Evolutionary conservation across 345 rosid genomes (phyloP).

Genomic region (Citrus unshiu): DNA sequence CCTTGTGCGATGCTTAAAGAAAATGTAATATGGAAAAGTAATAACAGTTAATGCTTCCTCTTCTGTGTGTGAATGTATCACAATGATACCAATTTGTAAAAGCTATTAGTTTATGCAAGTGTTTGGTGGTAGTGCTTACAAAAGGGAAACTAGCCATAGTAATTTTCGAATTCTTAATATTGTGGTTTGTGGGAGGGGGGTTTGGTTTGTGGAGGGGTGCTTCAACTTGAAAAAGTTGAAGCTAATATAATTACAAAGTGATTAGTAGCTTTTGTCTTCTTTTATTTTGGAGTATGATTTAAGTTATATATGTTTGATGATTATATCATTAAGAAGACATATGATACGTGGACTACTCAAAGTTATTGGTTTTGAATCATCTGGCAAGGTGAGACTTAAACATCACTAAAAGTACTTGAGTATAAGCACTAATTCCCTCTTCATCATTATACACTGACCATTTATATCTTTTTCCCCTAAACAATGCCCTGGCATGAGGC

Average conservation of each 20-base stretch:
- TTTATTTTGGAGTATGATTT: neutral
- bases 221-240: neutral
- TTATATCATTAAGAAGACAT: neutral
- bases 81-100: neutral
- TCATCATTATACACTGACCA: slow-evolving; percentile 11
- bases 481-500: neutral
- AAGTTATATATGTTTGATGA: slow-evolving; percentile 6
- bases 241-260: neutral
- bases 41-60: no score
- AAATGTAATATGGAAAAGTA: no score
- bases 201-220: neutral
- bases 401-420: slow-evolving; percentile 4
- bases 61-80: no score
- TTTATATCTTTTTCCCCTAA: neutral
- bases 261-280: neutral
- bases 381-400: slow-evolving; percentile 1
- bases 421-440: slow-evolving; percentile 11
- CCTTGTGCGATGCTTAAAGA: neutral
- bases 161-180: neutral
- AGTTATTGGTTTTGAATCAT: slow-evolving; percentile 1
- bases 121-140: neutral
- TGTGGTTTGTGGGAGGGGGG: neutral
- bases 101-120: neutral
- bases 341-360: neutral
- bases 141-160: neutral